phyloP scores from a whole-genome alignment of 2,329 filamentous ascomycete genomes.

The Scedosporium dehoogii region DNA sequence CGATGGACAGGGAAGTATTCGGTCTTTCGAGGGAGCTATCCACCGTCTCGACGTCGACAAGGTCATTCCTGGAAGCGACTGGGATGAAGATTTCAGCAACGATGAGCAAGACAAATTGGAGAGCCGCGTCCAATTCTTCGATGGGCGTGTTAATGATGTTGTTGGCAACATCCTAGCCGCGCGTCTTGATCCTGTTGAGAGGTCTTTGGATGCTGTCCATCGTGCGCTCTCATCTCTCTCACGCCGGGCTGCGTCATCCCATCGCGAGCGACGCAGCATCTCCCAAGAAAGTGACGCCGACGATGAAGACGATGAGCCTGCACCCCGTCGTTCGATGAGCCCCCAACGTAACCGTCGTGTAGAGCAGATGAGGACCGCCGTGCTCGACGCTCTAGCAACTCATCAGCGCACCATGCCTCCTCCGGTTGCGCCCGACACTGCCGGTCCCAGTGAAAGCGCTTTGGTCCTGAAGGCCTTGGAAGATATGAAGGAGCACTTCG shows the following conservation, averaged over 20 bases:
- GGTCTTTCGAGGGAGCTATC: slow-evolving; percentile 45
- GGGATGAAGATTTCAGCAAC: slow-evolving; percentile 78
- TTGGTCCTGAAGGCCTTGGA: slow-evolving; percentile 57
- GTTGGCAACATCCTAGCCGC: slow-evolving; percentile 69
- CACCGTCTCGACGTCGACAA: slow-evolving; percentile 47
- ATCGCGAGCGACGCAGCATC: slow-evolving; percentile 52
- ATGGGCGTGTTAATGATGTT: slow-evolving; percentile 78
- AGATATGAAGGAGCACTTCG: slow-evolving; percentile 48
- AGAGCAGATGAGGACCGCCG: slow-evolving; percentile 67
- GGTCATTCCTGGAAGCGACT: slow-evolving; percentile 71
- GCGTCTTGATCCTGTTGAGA: slow-evolving; percentile 71
- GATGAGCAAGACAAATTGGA: slow-evolving; percentile 77
- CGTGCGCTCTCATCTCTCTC: slow-evolving; percentile 52
- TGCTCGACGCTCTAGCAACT: slow-evolving; percentile 61
- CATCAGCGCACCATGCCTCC: slow-evolving; percentile 35
- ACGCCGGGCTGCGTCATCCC: slow-evolving; percentile 42
- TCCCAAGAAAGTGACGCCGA: slow-evolving; percentile 89
- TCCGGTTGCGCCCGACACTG: neutral
- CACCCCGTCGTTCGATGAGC: slow-evolving; percentile 60
- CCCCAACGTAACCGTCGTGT: slow-evolving; percentile 68
- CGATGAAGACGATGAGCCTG: slow-evolving; percentile 74
- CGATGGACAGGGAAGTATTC: slow-evolving; percentile 38
- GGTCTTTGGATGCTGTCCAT: slow-evolving; percentile 67
- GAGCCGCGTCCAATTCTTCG: slow-evolving; percentile 77
- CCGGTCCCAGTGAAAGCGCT: slow-evolving; percentile 27